These are phyloP conservation scores for Calonectria naviculata DNA, from an alignment of 2,329 filamentous ascomycete species.

Conservation along the genomic window DNA sequence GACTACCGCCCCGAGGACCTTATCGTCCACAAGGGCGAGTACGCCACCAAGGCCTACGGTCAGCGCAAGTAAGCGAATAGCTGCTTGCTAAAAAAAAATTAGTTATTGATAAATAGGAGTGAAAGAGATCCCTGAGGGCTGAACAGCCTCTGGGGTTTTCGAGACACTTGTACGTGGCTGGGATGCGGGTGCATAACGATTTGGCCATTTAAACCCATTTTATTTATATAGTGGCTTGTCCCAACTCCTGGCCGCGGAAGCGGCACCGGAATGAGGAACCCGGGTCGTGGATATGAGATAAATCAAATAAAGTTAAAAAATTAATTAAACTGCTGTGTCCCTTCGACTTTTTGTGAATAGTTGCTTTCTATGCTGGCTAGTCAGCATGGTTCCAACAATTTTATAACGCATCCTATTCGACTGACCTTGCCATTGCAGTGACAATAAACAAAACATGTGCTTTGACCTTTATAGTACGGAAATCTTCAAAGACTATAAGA, in stretches of 20 bases:
- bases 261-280: constrained; percentile 2
- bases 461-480: too few species aligned
- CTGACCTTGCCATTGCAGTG: too few species aligned
- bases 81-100: constrained; percentile 2
- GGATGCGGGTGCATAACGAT: background rate
- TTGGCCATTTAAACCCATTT: background rate
- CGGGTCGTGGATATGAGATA: constrained; percentile 12
- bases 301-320: constrained; percentile 13
- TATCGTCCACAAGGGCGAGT: constrained; percentile 90
- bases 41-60: constrained; percentile 94
- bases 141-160: background rate
- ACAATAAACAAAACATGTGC: too few species aligned
- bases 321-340: background rate
- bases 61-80: constrained; percentile 61
- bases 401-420: too few species aligned
- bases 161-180: background rate
- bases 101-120: constrained; percentile 6
- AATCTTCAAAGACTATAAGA: too few species aligned
- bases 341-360: background rate
- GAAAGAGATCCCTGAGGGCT: background rate
- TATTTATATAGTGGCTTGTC: background rate
- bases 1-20: constrained; percentile 93
- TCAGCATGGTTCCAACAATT: too few species aligned
- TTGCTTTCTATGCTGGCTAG: too few species aligned
- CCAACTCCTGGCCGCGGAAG: background rate